These are phyloP conservation scores for Lyophyllum shimeji DNA, from an alignment of 768 basidiomycete species.

Conservation along the genomic window DNA sequence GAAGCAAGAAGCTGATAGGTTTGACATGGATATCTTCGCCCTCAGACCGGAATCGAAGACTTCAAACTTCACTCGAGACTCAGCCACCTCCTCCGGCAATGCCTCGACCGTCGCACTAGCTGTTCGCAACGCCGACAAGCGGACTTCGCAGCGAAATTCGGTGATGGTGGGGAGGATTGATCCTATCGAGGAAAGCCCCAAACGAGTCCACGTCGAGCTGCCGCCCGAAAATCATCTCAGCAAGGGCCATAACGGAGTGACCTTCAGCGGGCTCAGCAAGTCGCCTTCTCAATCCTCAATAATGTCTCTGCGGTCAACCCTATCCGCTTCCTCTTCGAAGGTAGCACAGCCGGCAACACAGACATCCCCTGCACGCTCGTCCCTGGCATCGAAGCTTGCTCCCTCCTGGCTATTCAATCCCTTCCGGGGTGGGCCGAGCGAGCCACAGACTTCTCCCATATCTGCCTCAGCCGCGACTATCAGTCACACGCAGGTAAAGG, in stretches of 20 bases:
- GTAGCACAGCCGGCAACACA: constrained; percentile 19
- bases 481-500: constrained; percentile 17
- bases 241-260: constrained; percentile 15
- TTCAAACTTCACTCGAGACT: constrained; percentile 30
- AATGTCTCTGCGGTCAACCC: constrained; percentile 50
- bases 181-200: constrained; percentile 75
- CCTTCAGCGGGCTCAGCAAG: constrained; percentile 42
- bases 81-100: constrained; percentile 39
- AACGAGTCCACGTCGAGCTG: constrained; percentile 46
- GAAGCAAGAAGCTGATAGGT: constrained; percentile 65
- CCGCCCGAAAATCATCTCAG: constrained; percentile 42
- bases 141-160: constrained; percentile 51
- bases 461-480: constrained; percentile 48
- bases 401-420: constrained; percentile 81
- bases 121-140: constrained; percentile 40
- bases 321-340: constrained; percentile 47
- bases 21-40: constrained; percentile 71
- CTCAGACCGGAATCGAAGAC: constrained; percentile 40
- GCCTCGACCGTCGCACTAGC: constrained; percentile 31
- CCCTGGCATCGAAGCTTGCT: constrained; percentile 59
- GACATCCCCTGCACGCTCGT: constrained; percentile 32
- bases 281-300: constrained; percentile 72
- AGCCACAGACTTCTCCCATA: constrained; percentile 60
- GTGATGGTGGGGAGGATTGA: constrained; percentile 46
- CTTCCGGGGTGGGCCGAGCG: constrained; percentile 63